Evolutionary conservation across 306 rosid species (phyloP).

Genomic region (Pyrus communis): DNA sequence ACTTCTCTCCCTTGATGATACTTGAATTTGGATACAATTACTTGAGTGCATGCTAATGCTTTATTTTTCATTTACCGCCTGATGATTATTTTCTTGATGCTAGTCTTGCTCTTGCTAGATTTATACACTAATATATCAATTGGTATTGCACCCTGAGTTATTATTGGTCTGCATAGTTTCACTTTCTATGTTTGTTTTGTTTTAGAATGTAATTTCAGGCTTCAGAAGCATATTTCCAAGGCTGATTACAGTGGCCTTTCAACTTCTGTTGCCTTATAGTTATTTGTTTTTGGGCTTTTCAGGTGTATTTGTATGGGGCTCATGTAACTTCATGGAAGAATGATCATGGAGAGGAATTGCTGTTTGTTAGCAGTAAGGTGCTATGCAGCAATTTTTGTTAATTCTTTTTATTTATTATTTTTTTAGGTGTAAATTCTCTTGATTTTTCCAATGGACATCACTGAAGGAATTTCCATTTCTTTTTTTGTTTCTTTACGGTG

Average conservation of each 20-base stretch:
- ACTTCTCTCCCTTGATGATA: background rate
- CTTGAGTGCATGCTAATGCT: background rate
- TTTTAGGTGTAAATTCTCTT: background rate
- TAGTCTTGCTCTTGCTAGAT: background rate
- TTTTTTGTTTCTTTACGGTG: background rate
- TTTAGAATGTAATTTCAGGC: background rate
- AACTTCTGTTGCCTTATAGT: background rate
- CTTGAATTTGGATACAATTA: background rate
- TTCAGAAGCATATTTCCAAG: background rate
- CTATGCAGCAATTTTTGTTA: background rate
- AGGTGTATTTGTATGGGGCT: slow-evolving; percentile 84
- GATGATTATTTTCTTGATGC: background rate
- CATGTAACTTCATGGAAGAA: slow-evolving; percentile 99
- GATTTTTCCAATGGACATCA: background rate
- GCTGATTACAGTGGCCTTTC: background rate
- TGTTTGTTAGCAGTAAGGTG: slow-evolving; percentile 91
- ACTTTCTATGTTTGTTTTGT: background rate
- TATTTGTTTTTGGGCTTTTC: slow-evolving; percentile 15
- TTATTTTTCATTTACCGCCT: background rate
- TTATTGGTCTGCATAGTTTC: background rate
- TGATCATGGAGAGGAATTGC: slow-evolving; percentile 87
- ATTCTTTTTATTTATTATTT: background rate
- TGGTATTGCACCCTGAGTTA: background rate
- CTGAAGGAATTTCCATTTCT: background rate
- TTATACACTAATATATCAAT: background rate